Base-by-base conservation (phyloP, 345 rosid species). In the Viola odorata region DNA sequence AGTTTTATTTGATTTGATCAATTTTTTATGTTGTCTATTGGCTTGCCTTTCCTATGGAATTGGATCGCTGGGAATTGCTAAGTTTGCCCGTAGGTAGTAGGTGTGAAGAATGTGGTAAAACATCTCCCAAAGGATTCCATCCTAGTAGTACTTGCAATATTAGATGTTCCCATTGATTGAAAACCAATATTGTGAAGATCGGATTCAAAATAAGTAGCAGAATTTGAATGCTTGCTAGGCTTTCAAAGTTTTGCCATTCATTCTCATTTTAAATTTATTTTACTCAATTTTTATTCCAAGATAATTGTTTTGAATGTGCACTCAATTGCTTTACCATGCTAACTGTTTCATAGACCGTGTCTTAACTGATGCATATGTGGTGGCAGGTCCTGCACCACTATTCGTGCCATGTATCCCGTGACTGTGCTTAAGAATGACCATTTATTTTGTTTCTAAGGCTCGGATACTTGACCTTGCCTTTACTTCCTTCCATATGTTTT, bases 351-450 rank as follows among this genome's bases (percentile, higher is more conserved):
- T 59, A 56, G 50, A 39, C 49, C 32, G 50, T 61, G 50, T 69
- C 77, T 82, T 78, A 75, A 86, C 86, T 64, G 75, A 73, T 79
- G 86, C 81, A 78, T 76, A 72, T 81, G 80, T 78, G 87, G 82
- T 87, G 84, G 78, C 91, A 83, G 95, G 87, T 77, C 73, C 74
- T 71, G 83, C 85, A 72, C 83, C 85, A 75, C 84, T 68, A 71
- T 68, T 66, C 76, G 69, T 75, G 82, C 83, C 67, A 50, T 75
- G 73, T 75, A 69, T 71, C 78, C 76, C 71, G 86, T 79, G 73
- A 70, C 69, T 77, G 77, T 72, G 76, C 77, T 80, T 80, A 70
- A 76, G 81, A 73, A 72, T 77, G 48, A 67, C 47, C 67, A 38
- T 23, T 67, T 50, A 65, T 64, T 48, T 75, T 66, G 47, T 69